These are phyloP conservation scores for Vachellia collinsii DNA, from an alignment of 306 rosid genomes.

Conservation along the genomic window DNA sequence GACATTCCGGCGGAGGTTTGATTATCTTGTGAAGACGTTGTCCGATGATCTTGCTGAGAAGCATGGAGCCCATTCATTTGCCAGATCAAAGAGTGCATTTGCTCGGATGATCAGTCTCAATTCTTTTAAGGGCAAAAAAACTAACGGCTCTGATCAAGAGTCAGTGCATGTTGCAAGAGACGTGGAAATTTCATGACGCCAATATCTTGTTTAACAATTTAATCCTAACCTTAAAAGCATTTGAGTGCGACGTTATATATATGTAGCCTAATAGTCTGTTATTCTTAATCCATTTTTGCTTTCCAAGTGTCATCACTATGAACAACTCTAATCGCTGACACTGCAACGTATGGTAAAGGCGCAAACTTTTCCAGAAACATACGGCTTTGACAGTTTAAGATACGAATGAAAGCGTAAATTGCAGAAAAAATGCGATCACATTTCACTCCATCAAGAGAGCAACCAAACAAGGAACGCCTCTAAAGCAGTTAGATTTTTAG, in stretches of 20 bases:
- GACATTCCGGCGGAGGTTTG: conserved; percentile 78
- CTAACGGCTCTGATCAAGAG: conserved; percentile 54
- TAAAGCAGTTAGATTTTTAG: background rate
- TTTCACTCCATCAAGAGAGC: background rate
- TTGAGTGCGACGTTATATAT: background rate
- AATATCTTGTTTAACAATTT: conserved; percentile 1
- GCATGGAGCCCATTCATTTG: conserved; percentile 44
- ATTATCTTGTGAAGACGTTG: conserved; percentile 54
- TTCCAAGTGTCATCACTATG: background rate
- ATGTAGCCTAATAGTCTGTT: background rate
- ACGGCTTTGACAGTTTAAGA: background rate
- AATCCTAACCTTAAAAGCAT: background rate
- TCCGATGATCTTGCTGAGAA: conserved; percentile 60
- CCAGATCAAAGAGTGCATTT: conserved; percentile 87
- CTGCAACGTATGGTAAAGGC: background rate
- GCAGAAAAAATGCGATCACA: background rate
- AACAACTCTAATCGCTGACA: background rate
- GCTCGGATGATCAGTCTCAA: conserved; percentile 59
- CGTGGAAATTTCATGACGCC: conserved; percentile 42
- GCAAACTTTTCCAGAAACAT: background rate
- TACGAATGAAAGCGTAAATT: background rate
- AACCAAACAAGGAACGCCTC: background rate
- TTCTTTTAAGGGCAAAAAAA: conserved; percentile 56
- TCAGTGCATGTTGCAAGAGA: conserved; percentile 50
- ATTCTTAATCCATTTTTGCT: background rate